Evolutionary conservation across 2,329 filamentous ascomycete genomes (phyloP).

Genomic region (Alternaria sp.): DNA sequence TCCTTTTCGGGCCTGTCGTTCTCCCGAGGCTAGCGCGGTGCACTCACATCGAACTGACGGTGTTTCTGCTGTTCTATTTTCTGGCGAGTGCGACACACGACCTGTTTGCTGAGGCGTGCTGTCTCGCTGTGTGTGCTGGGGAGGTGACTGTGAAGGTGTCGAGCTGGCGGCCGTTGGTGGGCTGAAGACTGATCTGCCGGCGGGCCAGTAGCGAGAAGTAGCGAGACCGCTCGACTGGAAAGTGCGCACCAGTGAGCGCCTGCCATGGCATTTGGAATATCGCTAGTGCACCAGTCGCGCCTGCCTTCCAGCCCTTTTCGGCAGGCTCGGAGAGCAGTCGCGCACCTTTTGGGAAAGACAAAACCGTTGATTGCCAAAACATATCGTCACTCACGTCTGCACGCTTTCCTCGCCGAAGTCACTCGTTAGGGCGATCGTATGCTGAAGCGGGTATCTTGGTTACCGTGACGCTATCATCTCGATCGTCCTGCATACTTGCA

Average conservation of each 20-base stretch:
- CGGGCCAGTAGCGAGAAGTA: slow-evolving; percentile 21
- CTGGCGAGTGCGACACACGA: slow-evolving; percentile 12
- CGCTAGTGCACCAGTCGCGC: slow-evolving; percentile 11
- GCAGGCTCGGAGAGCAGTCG: slow-evolving; percentile 6
- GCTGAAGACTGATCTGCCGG: slow-evolving; percentile 25
- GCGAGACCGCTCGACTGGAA: slow-evolving; percentile 28
- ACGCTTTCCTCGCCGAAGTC: slow-evolving; percentile 9
- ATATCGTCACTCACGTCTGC: slow-evolving; percentile 5
- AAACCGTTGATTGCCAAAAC: slow-evolving; percentile 12
- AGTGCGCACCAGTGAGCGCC: slow-evolving; percentile 18
- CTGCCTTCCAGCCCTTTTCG: slow-evolving; percentile 17
- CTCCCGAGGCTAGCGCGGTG: slow-evolving; percentile 27
- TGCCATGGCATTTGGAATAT: slow-evolving; percentile 33
- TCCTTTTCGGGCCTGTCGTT: slow-evolving; percentile 41
- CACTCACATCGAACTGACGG: slow-evolving; percentile 11
- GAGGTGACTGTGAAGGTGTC: neutral
- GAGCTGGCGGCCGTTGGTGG: slow-evolving; percentile 26
- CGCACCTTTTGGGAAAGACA: slow-evolving; percentile 30
- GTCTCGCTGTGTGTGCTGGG: neutral
- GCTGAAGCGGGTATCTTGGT: slow-evolving; percentile 17
- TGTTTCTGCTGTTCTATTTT: slow-evolving; percentile 17
- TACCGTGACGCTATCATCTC: slow-evolving; percentile 22
- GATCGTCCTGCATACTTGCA: slow-evolving; percentile 4
- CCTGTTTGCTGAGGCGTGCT: slow-evolving; percentile 13
- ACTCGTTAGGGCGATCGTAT: neutral